Base-by-base conservation (phyloP, 768 basidiomycete species). In the Stropharia rugosoannulata region DNA sequence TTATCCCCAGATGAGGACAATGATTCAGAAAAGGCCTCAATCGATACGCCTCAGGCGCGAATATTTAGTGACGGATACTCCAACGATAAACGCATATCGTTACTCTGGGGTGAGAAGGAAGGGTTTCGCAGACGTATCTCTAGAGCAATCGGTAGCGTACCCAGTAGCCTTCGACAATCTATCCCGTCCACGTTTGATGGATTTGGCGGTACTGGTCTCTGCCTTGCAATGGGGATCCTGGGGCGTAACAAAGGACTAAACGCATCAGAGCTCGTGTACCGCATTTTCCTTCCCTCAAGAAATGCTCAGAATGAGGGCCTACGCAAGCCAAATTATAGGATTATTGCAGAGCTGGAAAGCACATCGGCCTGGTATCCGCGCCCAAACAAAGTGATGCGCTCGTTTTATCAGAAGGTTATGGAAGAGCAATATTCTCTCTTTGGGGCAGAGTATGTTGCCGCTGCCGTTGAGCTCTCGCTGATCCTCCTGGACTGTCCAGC, bases 371-470 rank as follows among this genome's bases (percentile, higher is more conserved):
- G 57, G 57, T 59, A 48, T 29, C 57, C 57, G 16, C 52, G 48
- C 25, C 57, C 57, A 18, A 54, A 59, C 48, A 59, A 59, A 43
- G 57, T 59, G 1, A 59, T 59, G 57, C 53, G 53, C 19, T 59
- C 57, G 6, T 59, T 59, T 15, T 55, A 59, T 19, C 57, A 59
- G 39, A 59, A 55, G 35, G 36, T 48, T 7, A 59, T 55, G 57
- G 57, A 59, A 35, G 58, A 59, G 12, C 58, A 59, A 25, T 59
- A 59, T 16, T 36, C 54, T 4, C 53, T 47, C 1, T 47, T 55
- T 32, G 57, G 57, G 1, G 46, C 46, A 25, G 53, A 58, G 29
- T 58, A 54, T 27, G 48, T 58, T 32, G 43, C 27, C 35, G 57
- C 55, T 16, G 57, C 57, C 22, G 57, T 58, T 37, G 57, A 58